Conservation (phyloP, 1,139 yeast species). For the Torulaspora globosa region DNA sequence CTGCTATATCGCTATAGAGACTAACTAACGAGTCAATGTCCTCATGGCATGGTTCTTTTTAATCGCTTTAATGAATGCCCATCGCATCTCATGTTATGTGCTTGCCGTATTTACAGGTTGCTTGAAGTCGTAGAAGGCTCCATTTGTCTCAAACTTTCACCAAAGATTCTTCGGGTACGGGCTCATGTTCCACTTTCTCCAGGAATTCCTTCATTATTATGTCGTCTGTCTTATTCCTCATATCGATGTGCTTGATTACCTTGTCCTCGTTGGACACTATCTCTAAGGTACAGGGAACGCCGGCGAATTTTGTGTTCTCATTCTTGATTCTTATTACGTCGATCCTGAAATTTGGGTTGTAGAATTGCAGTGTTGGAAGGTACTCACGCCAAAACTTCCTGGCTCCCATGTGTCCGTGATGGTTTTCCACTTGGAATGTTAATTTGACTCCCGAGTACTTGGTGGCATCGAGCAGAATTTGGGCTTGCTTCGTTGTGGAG, state of each 20-base stretch:
- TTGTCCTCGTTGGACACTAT: slow-evolving; percentile 31
- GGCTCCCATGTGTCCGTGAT: slow-evolving; percentile 51
- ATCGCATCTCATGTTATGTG: neutral
- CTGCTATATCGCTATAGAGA: neutral
- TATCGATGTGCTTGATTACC: slow-evolving; percentile 25
- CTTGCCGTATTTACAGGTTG: slow-evolving; percentile 5
- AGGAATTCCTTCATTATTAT: slow-evolving; percentile 32
- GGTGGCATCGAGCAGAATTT: slow-evolving; percentile 26
- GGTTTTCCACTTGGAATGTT: slow-evolving; percentile 44
- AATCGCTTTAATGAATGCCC: neutral
- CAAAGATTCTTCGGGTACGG: slow-evolving; percentile 28
- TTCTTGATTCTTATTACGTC: slow-evolving; percentile 55
- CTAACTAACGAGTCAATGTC: neutral
- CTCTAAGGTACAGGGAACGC: slow-evolving; percentile 32
- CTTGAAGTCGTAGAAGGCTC: neutral
- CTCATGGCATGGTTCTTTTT: too few species aligned
- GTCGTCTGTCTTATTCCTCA: slow-evolving; percentile 27
- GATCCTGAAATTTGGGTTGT: slow-evolving; percentile 67
- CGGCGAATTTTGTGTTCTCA: slow-evolving; percentile 30
- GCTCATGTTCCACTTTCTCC: slow-evolving; percentile 23
- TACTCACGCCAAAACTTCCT: slow-evolving; percentile 66
- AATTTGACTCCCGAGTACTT: slow-evolving; percentile 37
- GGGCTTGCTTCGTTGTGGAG: slow-evolving; percentile 30
- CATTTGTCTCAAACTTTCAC: slow-evolving; percentile 14
- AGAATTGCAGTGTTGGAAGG: slow-evolving; percentile 75